These are phyloP conservation scores for Amyloporia xantha DNA, from an alignment of 768 basidiomycete genomes.

Conservation along the genomic window DNA sequence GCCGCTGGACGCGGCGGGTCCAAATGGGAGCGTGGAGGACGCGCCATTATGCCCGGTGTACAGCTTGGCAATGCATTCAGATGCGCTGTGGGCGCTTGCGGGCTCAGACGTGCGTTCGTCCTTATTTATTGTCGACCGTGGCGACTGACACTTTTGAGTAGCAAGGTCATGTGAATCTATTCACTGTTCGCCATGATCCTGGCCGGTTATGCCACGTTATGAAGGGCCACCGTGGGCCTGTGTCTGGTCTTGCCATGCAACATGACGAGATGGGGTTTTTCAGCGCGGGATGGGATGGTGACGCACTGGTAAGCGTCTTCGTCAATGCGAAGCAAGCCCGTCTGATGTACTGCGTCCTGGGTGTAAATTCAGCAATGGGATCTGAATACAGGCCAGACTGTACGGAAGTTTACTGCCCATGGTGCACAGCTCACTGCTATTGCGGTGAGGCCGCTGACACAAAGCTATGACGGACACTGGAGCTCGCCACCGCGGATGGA, in stretches of 20 bases:
- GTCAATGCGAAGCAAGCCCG: conserved; percentile 2
- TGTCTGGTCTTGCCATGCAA: conserved; percentile 79
- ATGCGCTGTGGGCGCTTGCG: conserved; percentile 87
- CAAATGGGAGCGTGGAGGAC: conserved; percentile 41
- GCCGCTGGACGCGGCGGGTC: conserved; percentile 23
- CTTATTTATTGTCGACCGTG: neutral
- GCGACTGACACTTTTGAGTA: conserved; percentile 22
- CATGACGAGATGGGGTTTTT: conserved; percentile 81
- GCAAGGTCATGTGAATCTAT: conserved; percentile 90
- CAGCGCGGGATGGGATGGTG: conserved; percentile 93
- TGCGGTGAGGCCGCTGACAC: conserved; percentile 60
- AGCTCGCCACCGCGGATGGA: conserved; percentile 1
- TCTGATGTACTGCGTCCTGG: too few relatives aligned
- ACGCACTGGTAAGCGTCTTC: conserved; percentile 59
- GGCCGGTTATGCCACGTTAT: conserved; percentile 71
- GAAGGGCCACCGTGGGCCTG: conserved; percentile 70
- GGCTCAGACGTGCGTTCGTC: conserved; percentile 64
- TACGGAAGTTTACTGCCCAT: conserved; percentile 74
- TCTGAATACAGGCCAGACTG: conserved; percentile 79
- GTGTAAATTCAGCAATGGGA: conserved; percentile 84
- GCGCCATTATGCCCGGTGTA: conserved; percentile 66
- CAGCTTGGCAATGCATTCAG: conserved; percentile 85
- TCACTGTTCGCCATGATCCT: conserved; percentile 88
- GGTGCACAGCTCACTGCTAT: conserved; percentile 80
- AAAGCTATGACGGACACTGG: conserved; percentile 23